Percentiles rank a stretch among this genome's conserved stretches.
phyloP scores from a whole-genome alignment of 306 rosid species.

The Cicer arietinum region DNA sequence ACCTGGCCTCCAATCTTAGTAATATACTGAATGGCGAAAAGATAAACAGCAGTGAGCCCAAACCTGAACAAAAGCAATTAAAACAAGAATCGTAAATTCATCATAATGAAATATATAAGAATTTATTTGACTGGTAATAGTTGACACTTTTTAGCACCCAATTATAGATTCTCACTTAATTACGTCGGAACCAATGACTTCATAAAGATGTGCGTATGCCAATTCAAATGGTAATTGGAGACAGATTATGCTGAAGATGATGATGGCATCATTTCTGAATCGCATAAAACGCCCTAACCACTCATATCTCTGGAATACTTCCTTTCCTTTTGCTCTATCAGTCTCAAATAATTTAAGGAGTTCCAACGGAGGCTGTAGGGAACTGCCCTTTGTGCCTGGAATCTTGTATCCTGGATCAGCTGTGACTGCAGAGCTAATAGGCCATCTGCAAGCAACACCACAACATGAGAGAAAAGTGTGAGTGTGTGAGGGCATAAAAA shows the following conservation, averaged over 20 bases:
- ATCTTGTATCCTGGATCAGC: slow-evolving; percentile 63
- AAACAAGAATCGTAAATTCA: slow-evolving; percentile 10
- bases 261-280: slow-evolving; percentile 82
- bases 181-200: slow-evolving; percentile 63
- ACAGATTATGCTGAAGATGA: slow-evolving; percentile 88
- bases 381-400: slow-evolving; percentile 58
- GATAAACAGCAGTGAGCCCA: slow-evolving; percentile 82
- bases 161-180: slow-evolving; percentile 68
- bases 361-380: slow-evolving; percentile 58
- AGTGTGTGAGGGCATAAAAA: slow-evolving; percentile 17
- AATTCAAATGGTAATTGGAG: slow-evolving; percentile 96
- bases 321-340: slow-evolving; percentile 69
- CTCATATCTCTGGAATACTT: slow-evolving; percentile 74
- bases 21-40: slow-evolving; percentile 78
- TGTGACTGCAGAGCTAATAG: slow-evolving; percentile 58
- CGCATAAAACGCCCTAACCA: slow-evolving; percentile 88
- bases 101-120: slow-evolving; percentile 32
- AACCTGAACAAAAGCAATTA: slow-evolving; percentile 62
- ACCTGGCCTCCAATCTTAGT: slow-evolving; percentile 78
- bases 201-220: slow-evolving; percentile 95
- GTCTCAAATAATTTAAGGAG: slow-evolving; percentile 61
- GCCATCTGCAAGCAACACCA: slow-evolving; percentile 71
- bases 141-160: slow-evolving; percentile 6
- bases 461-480: slow-evolving; percentile 25
- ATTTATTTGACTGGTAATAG: background rate